A percentile compares a stretch with the other conserved stretches of the same genome.
These are phyloP conservation scores for Sarocladiaceae sp. DNA, from an alignment of 2,329 filamentous ascomycete species.

Conservation along the genomic window DNA sequence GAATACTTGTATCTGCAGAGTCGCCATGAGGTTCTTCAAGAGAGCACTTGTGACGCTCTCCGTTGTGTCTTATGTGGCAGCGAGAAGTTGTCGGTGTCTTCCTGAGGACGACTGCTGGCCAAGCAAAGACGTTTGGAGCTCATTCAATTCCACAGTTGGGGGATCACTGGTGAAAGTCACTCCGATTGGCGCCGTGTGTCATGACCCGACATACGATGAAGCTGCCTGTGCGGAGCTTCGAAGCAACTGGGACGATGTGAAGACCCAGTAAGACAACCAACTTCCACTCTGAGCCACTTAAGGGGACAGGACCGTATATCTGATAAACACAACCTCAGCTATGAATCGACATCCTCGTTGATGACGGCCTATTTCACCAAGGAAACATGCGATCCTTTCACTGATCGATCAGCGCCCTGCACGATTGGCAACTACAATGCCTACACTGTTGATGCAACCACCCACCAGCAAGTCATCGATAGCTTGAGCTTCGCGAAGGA, in stretches of 20 bases:
- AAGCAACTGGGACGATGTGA: slow-evolving; percentile 25
- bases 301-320: too few relatives aligned
- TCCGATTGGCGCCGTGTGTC: slow-evolving; percentile 47
- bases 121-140: slow-evolving; percentile 33
- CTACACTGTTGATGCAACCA: slow-evolving; percentile 36
- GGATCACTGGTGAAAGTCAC: slow-evolving; percentile 45
- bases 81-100: slow-evolving; percentile 33
- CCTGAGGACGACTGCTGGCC: slow-evolving; percentile 53
- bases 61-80: too few relatives aligned
- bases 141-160: slow-evolving; percentile 44
- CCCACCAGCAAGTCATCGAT: slow-evolving; percentile 18
- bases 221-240: slow-evolving; percentile 32
- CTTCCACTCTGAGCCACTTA: too few relatives aligned
- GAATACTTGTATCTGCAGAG: too few relatives aligned
- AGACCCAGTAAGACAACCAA: slow-evolving; percentile 30
- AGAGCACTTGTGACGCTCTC: too few relatives aligned
- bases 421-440: slow-evolving; percentile 32
- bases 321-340: too few relatives aligned
- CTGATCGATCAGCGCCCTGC: slow-evolving; percentile 30
- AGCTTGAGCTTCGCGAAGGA: slow-evolving; percentile 26
- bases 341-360: slow-evolving; percentile 15
- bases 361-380: slow-evolving; percentile 27
- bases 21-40: too few relatives aligned
- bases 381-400: slow-evolving; percentile 25
- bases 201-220: slow-evolving; percentile 39